Base-by-base conservation (phyloP, 2,329 filamentous ascomycete genomes). In the Cercospora canescens region DNA sequence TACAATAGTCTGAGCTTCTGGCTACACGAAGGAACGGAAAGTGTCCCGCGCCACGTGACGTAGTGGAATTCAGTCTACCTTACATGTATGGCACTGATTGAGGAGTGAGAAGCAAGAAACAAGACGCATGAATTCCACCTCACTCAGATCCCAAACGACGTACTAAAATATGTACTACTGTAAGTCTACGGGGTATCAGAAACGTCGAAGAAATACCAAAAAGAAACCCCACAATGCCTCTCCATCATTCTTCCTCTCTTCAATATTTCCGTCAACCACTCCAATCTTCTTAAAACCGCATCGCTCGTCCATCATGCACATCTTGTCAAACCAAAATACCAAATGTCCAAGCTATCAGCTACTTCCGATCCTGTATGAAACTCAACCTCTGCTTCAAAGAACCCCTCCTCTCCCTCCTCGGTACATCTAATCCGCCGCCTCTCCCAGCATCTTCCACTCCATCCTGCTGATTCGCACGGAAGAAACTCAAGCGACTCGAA, bases 321-420 rank as follows among this genome's bases (percentile, higher is more conserved):
- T n/a, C 2, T 56, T 16, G 24, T 32, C 18, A 24, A 52, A 16
- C 45, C 6, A 24, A 41, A 21, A n/a, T n/a, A n/a, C n/a, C n/a
- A n/a, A n/a, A n/a, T n/a, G n/a, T n/a, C n/a, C n/a, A n/a, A n/a
- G n/a, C n/a, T n/a, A 48, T 48, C 41, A 48, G 41, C 4, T 56
- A 56, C 32, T 24, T 56, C 4, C 32, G 52, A 34, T 34, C 28
- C 52, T 32, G 52, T 2, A 96, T 82, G 73, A 93, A 82, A 76
- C 91, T 95, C 70, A 96, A 83, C 74, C 93, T 82, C 81, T 93
- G 94, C 79, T 89, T 88, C 70, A 96, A 86, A 14, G 41, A 60
- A 7, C 62, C 63, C 11, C 28, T 39, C 63, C 55, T 32, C 57
- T 57, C 55, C 9, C 58, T 18, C 30, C 34, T 59, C 32, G 52